Base-by-base conservation (phyloP, 1,284 basidiomycete genomes). In the Hymenochaete sp. region DNA sequence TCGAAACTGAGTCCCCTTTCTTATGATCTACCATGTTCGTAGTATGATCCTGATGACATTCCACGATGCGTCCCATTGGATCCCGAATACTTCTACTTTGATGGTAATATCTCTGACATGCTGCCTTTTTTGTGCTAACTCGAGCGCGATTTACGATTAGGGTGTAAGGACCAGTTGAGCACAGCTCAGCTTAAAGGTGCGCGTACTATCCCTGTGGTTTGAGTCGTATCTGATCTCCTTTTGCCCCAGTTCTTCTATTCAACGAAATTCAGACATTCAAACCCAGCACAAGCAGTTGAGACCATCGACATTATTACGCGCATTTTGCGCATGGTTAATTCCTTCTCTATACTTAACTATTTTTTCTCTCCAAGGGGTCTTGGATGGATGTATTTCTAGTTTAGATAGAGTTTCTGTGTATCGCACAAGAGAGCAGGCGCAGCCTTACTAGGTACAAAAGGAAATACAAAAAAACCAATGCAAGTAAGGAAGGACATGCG, bases 1-100 rank as follows among this genome's bases (percentile, higher is more conserved):
- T 35, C 14, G 16, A 21, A 6, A 3, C 13, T 19, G 38, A 8
- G n/a, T 22, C 4, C n/a, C 25, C 28, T 10, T 31, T 31, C 10
- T 39, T 16, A 27, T 26, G n/a, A n/a, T 24, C 13, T 24, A 24
- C 13, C 24, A 41, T 35, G n/a, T n/a, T 29, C 18, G n/a, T 16
- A 91, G 77, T 86, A 91, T 58, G 89, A 93, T 61, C 82, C 88
- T 1, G 76, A 79, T 47, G 89, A 93, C 61, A 89, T 93, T 60
- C 87, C 87, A 2, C 67, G 67, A 27, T 78, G 80, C n/a, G 68
- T 72, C 42, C 77, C 85, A 3, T 70, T 92, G 31, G 82, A 83
- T 56, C 79, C 87, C 9, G 76, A 79, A 45, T 91, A 91, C 62
- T 93, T 93, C 63, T 79, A 92, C 58, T 92, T 91, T 59, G 86